Evolutionary conservation across 2,329 filamentous ascomycete species (phyloP).

Genomic region (Acarospora socialis): DNA sequence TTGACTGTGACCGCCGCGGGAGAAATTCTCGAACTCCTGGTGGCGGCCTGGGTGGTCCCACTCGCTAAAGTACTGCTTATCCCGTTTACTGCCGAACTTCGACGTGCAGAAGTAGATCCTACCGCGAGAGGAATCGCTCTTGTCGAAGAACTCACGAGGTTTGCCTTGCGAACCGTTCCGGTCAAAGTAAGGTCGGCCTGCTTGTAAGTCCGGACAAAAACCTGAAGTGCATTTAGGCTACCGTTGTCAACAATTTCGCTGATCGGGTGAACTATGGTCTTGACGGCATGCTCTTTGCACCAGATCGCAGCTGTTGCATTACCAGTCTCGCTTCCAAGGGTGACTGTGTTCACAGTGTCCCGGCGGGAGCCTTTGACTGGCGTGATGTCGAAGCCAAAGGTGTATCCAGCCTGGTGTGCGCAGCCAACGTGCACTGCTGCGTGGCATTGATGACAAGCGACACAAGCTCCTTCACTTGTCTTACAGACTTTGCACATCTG

Average conservation of each 20-base stretch:
- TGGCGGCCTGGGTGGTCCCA: slow-evolving; percentile 15
- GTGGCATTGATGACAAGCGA: slow-evolving; percentile 54
- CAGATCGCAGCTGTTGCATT: slow-evolving; percentile 74
- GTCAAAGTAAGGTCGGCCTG: slow-evolving; percentile 84
- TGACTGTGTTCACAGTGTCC: slow-evolving; percentile 67
- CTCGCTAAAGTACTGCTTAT: slow-evolving; percentile 17
- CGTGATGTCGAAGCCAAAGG: slow-evolving; percentile 77
- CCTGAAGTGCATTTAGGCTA: slow-evolving; percentile 67
- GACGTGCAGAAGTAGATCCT: slow-evolving; percentile 2
- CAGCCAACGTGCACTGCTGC: slow-evolving; percentile 72
- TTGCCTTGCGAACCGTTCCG: slow-evolving; percentile 85
- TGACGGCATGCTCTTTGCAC: slow-evolving; percentile 78
- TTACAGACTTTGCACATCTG: slow-evolving; percentile 78
- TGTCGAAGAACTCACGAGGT: slow-evolving; percentile 39
- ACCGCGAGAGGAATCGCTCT: slow-evolving; percentile 39
- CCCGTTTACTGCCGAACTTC: slow-evolving; percentile 15
- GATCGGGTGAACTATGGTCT: slow-evolving; percentile 62
- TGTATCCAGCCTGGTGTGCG: slow-evolving; percentile 68
- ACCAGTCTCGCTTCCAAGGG: slow-evolving; percentile 65
- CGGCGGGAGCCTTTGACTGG: slow-evolving; percentile 80
- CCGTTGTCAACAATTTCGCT: slow-evolving; percentile 57
- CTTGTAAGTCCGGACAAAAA: slow-evolving; percentile 82
- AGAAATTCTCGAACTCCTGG: slow-evolving; percentile 12
- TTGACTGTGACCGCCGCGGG: slow-evolving; percentile 11
- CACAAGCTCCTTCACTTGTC: slow-evolving; percentile 57